phyloP scores from a whole-genome alignment of 257 asterid species.

The Prunella vulgaris region DNA sequence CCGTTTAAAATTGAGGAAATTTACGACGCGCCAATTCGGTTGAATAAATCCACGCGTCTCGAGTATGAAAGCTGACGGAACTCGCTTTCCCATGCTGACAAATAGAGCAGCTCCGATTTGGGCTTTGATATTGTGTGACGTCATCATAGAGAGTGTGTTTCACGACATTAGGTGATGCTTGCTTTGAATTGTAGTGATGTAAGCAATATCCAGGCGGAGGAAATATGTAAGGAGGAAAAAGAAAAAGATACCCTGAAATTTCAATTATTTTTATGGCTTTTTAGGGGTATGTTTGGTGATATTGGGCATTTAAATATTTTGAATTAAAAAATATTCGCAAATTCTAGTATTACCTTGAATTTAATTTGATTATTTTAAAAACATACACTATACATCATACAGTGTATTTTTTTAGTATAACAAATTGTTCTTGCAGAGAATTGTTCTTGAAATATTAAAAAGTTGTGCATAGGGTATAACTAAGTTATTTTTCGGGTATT shows the following conservation, averaged over 20 bases:
- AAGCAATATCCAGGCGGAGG: background rate
- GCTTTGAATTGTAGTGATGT: background rate
- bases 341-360: no score
- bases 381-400: no score
- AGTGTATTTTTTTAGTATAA: no score
- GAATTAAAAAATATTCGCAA: no score
- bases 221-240: background rate
- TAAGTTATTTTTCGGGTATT: no score
- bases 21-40: constrained; percentile 21
- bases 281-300: background rate
- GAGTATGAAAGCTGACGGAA: background rate
- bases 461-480: no score
- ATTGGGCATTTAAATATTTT: no score
- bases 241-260: background rate
- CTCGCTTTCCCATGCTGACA: constrained; percentile 19
- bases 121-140: background rate
- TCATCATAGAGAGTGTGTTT: background rate
- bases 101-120: background rate
- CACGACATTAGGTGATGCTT: background rate
- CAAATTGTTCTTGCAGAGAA: no score
- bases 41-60: background rate
- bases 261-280: background rate
- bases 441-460: no score
- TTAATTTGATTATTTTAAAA: no score
- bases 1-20: constrained; percentile 5